Evolutionary conservation across 75 land plant genomes (phyloP).

Genomic region (Chamaecyparis obtusa): DNA sequence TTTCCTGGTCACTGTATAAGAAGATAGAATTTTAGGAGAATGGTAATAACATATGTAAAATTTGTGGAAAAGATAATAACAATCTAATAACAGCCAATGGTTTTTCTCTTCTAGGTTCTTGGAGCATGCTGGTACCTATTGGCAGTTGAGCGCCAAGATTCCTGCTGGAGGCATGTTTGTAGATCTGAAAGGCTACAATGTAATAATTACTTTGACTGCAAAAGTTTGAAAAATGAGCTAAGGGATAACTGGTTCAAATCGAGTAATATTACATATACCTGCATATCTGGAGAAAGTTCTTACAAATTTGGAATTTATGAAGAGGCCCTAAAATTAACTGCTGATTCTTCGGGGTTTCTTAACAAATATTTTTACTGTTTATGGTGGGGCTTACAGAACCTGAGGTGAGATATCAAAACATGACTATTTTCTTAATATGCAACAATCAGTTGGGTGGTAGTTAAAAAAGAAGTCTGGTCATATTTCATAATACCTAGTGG

Average conservation of each 20-base stretch:
- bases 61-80: neutral
- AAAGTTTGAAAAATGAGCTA: neutral
- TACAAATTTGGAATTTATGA: constrained; percentile 79
- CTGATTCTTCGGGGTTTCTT: constrained; percentile 43
- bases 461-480: neutral
- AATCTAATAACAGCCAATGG: neutral
- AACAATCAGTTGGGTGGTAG: neutral
- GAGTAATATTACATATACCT: constrained; percentile 41
- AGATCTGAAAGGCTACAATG: constrained; percentile 32
- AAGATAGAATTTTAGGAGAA: neutral
- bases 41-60: neutral
- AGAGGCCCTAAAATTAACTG: constrained; percentile 42
- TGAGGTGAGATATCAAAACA: constrained; percentile 51
- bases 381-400: constrained; percentile 87
- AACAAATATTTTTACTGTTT: constrained; percentile 90
- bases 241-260: constrained; percentile 45
- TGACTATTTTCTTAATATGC: constrained; percentile 4
- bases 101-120: constrained; percentile 49
- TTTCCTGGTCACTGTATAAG: neutral
- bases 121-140: constrained; percentile 95
- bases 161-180: constrained; percentile 83
- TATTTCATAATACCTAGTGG: neutral
- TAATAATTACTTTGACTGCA: constrained; percentile 62
- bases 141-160: constrained; percentile 71
- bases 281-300: constrained; percentile 26